Conservation (phyloP, 768 basidiomycete species). For the Clathrus columnatus region DNA sequence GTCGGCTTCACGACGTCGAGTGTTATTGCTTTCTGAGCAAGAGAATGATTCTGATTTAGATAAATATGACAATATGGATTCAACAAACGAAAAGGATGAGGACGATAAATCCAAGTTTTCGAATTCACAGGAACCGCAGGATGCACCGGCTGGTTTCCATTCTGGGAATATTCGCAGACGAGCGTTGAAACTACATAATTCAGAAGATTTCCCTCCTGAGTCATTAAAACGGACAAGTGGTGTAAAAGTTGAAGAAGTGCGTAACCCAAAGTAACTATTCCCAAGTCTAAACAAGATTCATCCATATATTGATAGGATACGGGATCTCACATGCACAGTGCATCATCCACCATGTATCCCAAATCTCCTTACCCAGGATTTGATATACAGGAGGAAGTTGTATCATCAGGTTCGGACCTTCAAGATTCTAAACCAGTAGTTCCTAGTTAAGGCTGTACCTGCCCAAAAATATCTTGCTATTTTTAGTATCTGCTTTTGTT, state of each 20-base stretch:
- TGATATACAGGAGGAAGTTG: too few relatives aligned
- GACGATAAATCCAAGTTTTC: neutral
- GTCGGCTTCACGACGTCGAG: neutral
- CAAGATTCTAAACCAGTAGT: too few relatives aligned
- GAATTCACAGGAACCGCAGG: neutral
- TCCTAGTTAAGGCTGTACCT: neutral
- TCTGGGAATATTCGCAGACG: neutral
- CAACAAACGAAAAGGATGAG: neutral
- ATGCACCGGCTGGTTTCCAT: neutral
- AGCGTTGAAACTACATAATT: neutral
- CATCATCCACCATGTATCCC: neutral
- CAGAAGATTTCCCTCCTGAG: neutral
- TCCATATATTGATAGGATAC: too few relatives aligned
- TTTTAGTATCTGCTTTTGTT: neutral
- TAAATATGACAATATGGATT: neutral
- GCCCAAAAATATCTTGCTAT: neutral
- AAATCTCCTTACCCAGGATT: conserved; percentile 1
- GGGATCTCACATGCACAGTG: too few relatives aligned
- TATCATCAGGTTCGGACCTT: too few relatives aligned
- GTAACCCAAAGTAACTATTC: neutral
- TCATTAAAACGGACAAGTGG: neutral
- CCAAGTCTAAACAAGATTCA: neutral
- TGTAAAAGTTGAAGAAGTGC: neutral
- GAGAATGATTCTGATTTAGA: neutral
- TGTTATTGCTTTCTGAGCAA: neutral